phyloP scores from a whole-genome alignment of 257 asterid genomes.

The Plantago ovata region DNA sequence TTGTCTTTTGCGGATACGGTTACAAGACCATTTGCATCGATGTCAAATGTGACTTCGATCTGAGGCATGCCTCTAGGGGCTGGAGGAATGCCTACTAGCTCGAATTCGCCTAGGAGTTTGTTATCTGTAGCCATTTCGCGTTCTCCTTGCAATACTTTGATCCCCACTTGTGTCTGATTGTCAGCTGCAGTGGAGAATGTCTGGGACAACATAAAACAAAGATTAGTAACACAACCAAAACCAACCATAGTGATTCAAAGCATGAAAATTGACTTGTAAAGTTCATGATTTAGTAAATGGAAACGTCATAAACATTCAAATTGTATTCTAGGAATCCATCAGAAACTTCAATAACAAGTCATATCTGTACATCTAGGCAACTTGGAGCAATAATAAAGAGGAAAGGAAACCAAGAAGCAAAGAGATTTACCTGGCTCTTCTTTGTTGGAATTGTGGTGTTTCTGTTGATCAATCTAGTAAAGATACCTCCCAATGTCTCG shows the following conservation, averaged over 20 bases:
- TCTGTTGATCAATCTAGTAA: constrained; percentile 65
- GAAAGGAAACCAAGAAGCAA: background rate
- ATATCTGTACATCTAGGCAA: no score
- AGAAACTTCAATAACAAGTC: no score
- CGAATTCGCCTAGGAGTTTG: constrained; percentile 76
- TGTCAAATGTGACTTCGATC: constrained; percentile 79
- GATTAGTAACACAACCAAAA: no score
- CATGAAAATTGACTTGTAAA: no score
- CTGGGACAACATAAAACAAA: no score
- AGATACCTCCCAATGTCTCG: constrained; percentile 71
- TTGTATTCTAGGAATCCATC: no score
- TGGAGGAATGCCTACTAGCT: constrained; percentile 80
- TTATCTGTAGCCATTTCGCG: constrained; percentile 80
- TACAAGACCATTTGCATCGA: constrained; percentile 81
- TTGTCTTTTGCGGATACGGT: constrained; percentile 85
- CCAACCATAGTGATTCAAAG: no score
- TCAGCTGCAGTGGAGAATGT: constrained; percentile 49
- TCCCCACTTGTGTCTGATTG: constrained; percentile 42
- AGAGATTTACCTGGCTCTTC: constrained; percentile 55
- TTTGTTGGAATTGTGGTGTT: constrained; percentile 75
- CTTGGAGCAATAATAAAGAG: no score
- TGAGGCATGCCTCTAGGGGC: constrained; percentile 86
- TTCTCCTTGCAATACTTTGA: constrained; percentile 63
- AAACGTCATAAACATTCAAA: no score
- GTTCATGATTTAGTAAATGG: no score